Conservation (phyloP, 331 rosid genomes). For the Ulmus americana region DNA sequence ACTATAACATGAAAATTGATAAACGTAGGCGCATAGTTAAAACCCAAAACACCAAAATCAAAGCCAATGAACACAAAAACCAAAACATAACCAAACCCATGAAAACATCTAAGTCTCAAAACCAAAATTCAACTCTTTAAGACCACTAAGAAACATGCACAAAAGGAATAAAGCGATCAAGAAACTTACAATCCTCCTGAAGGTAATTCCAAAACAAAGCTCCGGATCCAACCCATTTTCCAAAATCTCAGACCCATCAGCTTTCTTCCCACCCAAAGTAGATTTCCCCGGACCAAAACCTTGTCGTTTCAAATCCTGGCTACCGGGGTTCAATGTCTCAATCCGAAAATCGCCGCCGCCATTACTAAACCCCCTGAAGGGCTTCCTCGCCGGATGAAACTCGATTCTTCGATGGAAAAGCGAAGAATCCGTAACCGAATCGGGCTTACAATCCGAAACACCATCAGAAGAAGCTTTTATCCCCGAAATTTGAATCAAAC, state of each 20-base stretch:
- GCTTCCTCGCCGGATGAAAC: slow-evolving; percentile 47
- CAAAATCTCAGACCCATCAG: slow-evolving; percentile 48
- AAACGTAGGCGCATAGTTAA: too few relatives aligned
- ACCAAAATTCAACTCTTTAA: background rate
- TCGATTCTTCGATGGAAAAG: slow-evolving; percentile 40
- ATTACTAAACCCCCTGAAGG: slow-evolving; percentile 43
- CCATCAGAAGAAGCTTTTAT: slow-evolving; percentile 13
- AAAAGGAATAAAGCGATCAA: slow-evolving; percentile 7
- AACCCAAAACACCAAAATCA: background rate
- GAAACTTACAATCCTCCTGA: slow-evolving; percentile 67
- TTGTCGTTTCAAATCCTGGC: slow-evolving; percentile 23
- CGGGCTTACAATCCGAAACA: slow-evolving; percentile 19
- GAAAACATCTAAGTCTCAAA: background rate
- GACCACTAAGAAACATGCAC: background rate
- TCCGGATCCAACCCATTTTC: slow-evolving; percentile 84
- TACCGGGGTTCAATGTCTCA: slow-evolving; percentile 59
- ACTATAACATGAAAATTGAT: background rate
- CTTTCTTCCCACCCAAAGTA: slow-evolving; percentile 32
- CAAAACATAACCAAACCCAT: background rate
- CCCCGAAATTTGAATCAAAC: slow-evolving; percentile 12
- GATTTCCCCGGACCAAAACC: slow-evolving; percentile 18
- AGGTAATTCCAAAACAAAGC: slow-evolving; percentile 69
- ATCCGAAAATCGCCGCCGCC: slow-evolving; percentile 47
- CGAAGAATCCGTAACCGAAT: slow-evolving; percentile 18
- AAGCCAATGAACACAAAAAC: background rate